phyloP scores from a whole-genome alignment of 2,329 filamentous ascomycete species.

The Colletotrichum lupini region DNA sequence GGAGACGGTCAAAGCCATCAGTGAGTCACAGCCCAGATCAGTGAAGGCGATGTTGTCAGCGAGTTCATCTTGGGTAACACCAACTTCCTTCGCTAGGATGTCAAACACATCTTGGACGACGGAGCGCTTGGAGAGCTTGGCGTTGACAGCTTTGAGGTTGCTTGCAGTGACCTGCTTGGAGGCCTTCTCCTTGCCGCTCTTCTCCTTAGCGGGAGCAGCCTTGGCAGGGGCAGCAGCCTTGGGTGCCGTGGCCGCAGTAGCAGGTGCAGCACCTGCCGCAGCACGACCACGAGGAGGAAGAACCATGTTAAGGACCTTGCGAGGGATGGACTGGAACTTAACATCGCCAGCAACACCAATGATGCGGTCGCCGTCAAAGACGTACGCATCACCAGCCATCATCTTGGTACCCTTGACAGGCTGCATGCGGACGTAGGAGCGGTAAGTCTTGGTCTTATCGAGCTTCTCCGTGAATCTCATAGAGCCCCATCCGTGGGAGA shows the following conservation, averaged over 20 bases:
- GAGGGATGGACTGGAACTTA: slow-evolving; percentile 75
- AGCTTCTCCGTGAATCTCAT: slow-evolving; percentile 62
- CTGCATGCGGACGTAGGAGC: slow-evolving; percentile 69
- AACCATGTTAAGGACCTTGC: slow-evolving; percentile 73
- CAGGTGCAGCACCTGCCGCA: slow-evolving; percentile 47
- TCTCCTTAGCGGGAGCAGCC: slow-evolving; percentile 44
- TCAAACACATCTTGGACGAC: slow-evolving; percentile 59
- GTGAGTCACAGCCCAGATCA: slow-evolving; percentile 70
- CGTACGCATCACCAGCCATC: slow-evolving; percentile 64
- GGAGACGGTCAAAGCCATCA: slow-evolving; percentile 69
- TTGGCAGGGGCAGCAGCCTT: slow-evolving; percentile 47
- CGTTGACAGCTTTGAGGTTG: slow-evolving; percentile 61
- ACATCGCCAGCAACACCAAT: slow-evolving; percentile 64
- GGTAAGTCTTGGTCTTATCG: slow-evolving; percentile 58
- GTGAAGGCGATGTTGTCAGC: slow-evolving; percentile 66
- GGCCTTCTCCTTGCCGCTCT: slow-evolving; percentile 53
- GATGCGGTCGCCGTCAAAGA: slow-evolving; percentile 63
- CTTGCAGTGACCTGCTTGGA: slow-evolving; percentile 55
- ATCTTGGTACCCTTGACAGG: slow-evolving; percentile 61
- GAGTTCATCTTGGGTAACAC: slow-evolving; percentile 64
- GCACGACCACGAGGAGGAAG: slow-evolving; percentile 68
- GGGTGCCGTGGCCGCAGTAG: slow-evolving; percentile 46
- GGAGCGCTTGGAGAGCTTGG: slow-evolving; percentile 57
- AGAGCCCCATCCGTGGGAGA: slow-evolving; percentile 70
- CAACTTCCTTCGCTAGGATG: slow-evolving; percentile 67